Base-by-base conservation (phyloP, 2,329 filamentous ascomycete species). In the Colletotrichum endophyticum region DNA sequence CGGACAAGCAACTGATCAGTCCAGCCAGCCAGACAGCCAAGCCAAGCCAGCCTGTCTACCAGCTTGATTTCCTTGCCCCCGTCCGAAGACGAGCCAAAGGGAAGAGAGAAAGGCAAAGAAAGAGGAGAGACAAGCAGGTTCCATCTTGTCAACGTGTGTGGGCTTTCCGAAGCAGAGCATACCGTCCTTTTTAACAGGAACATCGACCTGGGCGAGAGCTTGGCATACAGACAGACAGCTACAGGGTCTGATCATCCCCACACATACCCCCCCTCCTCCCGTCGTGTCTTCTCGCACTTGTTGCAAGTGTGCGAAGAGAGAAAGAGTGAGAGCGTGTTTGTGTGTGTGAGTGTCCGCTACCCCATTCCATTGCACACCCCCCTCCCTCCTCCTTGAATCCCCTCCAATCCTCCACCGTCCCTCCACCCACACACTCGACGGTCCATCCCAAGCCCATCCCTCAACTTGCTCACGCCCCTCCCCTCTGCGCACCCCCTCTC, bases 151-250 rank as follows among this genome's bases (percentile, higher is more conserved):
- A 39, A 39, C 27, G 28, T 69, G 22, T 27, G 34, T 39, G 36
- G 44, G 49, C 64, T 32, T 15, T 27, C 30, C 49, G 70, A 64
- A 73, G 70, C 64, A 73, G 74, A 76, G 25, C 70, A 74, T 73
- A 64, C 64, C 71, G 70, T 56, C 74, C 74, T 76, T 76, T 73
- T 76, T 56, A 74, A 76, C 64, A 76, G 59, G 73, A 73, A 73
- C 39, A 70, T 62, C 70, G 64, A 73, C 73, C 62, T 39, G 70
- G 39, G 49, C 30, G 19, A 70, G 15, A 70, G 74, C 74, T 76
- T 70, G 70, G 74, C 64, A 32, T 66, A 59, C 64, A 73, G 64
- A 34, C 30, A 3, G 59, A 7, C 16, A n/a, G 25, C 32, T 44
- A 70, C 57, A 70, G 56, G 62, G 62, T 25, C 44, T 53, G 44